Evolutionary conservation across 2,329 filamentous ascomycete genomes (phyloP).

Genomic region (Diplodia intermedia): DNA sequence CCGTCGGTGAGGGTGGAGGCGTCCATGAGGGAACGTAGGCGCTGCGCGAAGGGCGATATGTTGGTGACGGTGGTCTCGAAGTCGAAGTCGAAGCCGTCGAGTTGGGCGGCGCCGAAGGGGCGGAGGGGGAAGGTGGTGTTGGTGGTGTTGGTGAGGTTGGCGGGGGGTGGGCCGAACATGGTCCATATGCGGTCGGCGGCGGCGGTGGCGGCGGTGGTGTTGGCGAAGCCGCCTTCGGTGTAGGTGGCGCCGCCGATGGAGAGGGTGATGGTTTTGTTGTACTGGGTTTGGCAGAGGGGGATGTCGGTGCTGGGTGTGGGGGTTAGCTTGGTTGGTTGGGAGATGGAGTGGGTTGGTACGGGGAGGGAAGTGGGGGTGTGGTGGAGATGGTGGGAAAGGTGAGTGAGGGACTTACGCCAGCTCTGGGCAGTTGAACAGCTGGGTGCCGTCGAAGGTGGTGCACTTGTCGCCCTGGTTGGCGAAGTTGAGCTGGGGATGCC

Average conservation of each 20-base stretch:
- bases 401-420: conserved; percentile 61
- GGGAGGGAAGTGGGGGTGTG: too few relatives aligned
- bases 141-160: conserved; percentile 30
- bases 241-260: conserved; percentile 76
- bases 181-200: conserved; percentile 71
- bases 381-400: not conserved
- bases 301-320: conserved; percentile 52
- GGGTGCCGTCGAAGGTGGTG: conserved; percentile 63
- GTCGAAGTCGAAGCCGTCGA: conserved; percentile 81
- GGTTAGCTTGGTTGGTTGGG: not conserved
- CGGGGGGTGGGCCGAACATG: conserved; percentile 67
- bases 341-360: too few relatives aligned
- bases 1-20: conserved; percentile 47
- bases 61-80: conserved; percentile 68
- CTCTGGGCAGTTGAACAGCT: conserved; percentile 66
- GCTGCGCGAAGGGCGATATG: conserved; percentile 66
- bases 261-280: conserved; percentile 74
- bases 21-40: conserved; percentile 64
- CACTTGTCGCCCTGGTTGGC: conserved; percentile 69
- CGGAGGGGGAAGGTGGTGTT: conserved; percentile 58
- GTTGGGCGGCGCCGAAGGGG: conserved; percentile 69
- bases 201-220: conserved; percentile 34
- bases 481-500: conserved; percentile 65
- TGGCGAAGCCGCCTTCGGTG: conserved; percentile 68
- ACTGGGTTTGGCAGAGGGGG: conserved; percentile 64